Evolutionary conservation across 2,329 filamentous ascomycete genomes (phyloP), one percentile per base, ranked within the genome.

Genomic region (Verticillium tricorpus): DNA sequence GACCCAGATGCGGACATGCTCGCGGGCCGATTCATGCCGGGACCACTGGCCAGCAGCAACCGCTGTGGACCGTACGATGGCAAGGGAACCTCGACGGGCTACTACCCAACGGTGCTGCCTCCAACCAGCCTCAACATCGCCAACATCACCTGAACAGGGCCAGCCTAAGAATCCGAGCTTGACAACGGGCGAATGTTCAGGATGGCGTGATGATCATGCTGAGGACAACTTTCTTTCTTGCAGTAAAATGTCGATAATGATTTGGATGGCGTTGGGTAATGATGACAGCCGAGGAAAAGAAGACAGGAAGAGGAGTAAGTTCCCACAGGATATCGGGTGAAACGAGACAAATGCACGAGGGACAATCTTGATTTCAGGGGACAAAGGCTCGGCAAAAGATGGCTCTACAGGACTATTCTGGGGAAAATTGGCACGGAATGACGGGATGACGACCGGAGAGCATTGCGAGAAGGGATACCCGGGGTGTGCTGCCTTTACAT

Each of bases 21-120:
- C 9, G 79, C 82, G 1, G 82, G 78, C 60, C 72, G 83, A 54
- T 78, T 81, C 65, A 78, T 80, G 57, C 73, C 78, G 0, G 77
- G 78, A 1, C 67, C 73, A 32, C 67, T 73, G 17, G 45, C 45
- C 5, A 22, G 22, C 67, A 75, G 74, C 57, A 76, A 75, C 32
- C 68, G 64, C 7, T 82, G 82, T 63, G 79, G 78, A 17, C 78
- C 80, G 11, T 86, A 82, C 64, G 83, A 86, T 60, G 80, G 80
- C 61, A 86, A 85, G 67, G 54, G 78, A 11, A 79, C 73, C 54
- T 84, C 83, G 5, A 73, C 72, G 25, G 83, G 82, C 15, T 85
- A 82, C 65, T 86, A 85, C 64, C 84, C 84, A 2, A 80, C 78
- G 6, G 72, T 80, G 65, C 70, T 82, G 34, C 74, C 79, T 7